A percentile compares a stretch with the other conserved stretches of the same genome.
phyloP scores from a whole-genome alignment of 1,284 basidiomycete genomes.

The Fomitopsis pinicola region DNA sequence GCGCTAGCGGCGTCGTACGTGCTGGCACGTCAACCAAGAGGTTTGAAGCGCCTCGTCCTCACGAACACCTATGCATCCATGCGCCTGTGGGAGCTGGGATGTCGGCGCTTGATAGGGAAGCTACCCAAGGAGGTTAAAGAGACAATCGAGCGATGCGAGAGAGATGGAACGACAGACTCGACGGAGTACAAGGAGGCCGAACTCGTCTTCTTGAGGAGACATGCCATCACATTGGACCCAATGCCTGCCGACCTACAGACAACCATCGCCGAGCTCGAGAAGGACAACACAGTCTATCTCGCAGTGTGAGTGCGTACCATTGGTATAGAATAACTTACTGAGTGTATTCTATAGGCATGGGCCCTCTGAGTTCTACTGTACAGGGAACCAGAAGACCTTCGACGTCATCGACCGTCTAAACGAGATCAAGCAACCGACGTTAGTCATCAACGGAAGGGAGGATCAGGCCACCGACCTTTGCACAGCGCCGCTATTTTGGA shows the following conservation, averaged over 20 bases:
- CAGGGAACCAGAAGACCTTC: conserved; percentile 22
- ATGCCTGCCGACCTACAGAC: conserved; percentile 26
- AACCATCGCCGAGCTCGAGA: not conserved
- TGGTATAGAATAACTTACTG: not conserved
- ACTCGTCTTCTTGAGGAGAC: conserved; percentile 33
- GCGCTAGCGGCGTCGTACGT: conserved; percentile 34
- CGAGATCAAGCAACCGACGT: conserved; percentile 23
- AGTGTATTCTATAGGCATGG: not conserved
- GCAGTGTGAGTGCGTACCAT: not conserved
- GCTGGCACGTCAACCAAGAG: conserved; percentile 22
- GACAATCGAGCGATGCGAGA: conserved; percentile 39
- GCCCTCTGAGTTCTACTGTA: not conserved
- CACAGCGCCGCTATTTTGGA: conserved; percentile 22
- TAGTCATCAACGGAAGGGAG: conserved; percentile 27
- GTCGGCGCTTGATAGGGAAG: conserved; percentile 16
- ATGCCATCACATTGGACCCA: conserved; percentile 40
- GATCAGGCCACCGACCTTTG: conserved; percentile 24
- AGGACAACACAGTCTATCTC: not conserved
- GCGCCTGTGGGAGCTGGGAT: conserved; percentile 23
- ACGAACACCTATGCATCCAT: conserved; percentile 24
- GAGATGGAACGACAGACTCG: conserved; percentile 36
- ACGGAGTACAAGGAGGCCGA: conserved; percentile 40
- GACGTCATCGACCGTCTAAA: conserved; percentile 21
- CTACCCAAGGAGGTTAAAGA: conserved; percentile 32
- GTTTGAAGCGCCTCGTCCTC: conserved; percentile 34